Conservation (phyloP, 2,329 filamentous ascomycete species). For the Cercospora sp. region DNA sequence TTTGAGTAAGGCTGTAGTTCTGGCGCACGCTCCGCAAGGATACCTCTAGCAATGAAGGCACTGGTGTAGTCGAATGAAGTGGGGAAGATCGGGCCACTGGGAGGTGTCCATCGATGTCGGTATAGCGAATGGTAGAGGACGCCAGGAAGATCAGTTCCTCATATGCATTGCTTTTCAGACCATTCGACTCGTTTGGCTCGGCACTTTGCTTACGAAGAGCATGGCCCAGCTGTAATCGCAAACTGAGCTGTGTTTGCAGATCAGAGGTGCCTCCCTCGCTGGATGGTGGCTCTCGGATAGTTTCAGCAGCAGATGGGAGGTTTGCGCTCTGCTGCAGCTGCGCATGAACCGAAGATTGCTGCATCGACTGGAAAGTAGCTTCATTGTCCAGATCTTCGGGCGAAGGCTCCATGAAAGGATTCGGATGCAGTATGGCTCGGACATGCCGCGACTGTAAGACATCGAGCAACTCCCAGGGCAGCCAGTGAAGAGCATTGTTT, state of each 20-base stretch:
- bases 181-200: background rate
- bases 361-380: background rate
- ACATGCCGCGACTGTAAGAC: slow-evolving; percentile 53
- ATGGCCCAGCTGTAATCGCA: slow-evolving; percentile 29
- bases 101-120: slow-evolving; percentile 37
- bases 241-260: slow-evolving; percentile 25
- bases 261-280: slow-evolving; percentile 15
- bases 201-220: slow-evolving; percentile 24
- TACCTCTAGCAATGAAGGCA: slow-evolving; percentile 42
- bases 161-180: slow-evolving; percentile 15
- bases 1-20: slow-evolving; percentile 31
- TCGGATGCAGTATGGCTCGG: slow-evolving; percentile 61
- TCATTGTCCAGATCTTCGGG: slow-evolving; percentile 22
- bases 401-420: slow-evolving; percentile 52
- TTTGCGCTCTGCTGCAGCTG: slow-evolving; percentile 21
- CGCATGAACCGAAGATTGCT: background rate
- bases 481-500: slow-evolving; percentile 60
- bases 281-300: slow-evolving; percentile 13
- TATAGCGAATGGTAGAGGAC: slow-evolving; percentile 31
- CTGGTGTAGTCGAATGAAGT: slow-evolving; percentile 7
- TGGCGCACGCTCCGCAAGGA: slow-evolving; percentile 33
- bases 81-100: slow-evolving; percentile 3
- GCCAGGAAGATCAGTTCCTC: slow-evolving; percentile 37
- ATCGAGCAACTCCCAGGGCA: slow-evolving; percentile 64
- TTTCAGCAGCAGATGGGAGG: slow-evolving; percentile 19